Evolutionary conservation across 1,284 basidiomycete species (phyloP).

Genomic region (Xerocomus minutiporus): DNA sequence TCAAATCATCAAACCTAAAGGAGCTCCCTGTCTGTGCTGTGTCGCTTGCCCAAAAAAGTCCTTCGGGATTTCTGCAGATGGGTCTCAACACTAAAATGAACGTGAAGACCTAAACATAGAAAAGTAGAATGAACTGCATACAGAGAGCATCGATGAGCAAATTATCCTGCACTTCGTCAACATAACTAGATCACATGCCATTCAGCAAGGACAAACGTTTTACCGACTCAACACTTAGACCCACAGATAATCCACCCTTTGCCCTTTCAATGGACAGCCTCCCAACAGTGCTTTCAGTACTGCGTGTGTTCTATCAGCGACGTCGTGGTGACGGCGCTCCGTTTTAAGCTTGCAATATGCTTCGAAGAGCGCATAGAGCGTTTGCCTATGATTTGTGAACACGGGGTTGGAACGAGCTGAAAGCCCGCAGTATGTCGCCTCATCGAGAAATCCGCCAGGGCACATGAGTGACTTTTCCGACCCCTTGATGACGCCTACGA

Average conservation of each 20-base stretch:
- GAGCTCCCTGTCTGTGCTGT: slow-evolving; percentile 75
- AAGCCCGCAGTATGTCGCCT: slow-evolving; percentile 43
- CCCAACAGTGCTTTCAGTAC: slow-evolving; percentile 42
- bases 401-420: slow-evolving; percentile 50
- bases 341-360: slow-evolving; percentile 49
- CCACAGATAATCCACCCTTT: slow-evolving; percentile 56
- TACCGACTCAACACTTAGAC: slow-evolving; percentile 16
- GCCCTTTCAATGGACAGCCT: slow-evolving; percentile 34
- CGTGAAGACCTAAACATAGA: neutral
- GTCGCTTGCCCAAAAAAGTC: slow-evolving; percentile 75
- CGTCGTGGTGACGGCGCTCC: slow-evolving; percentile 46
- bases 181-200: slow-evolving; percentile 43
- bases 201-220: slow-evolving; percentile 3
- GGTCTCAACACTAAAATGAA: slow-evolving; percentile 49
- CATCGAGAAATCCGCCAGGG: slow-evolving; percentile 40
- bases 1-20: slow-evolving; percentile 69
- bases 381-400: slow-evolving; percentile 47
- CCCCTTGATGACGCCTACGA: slow-evolving; percentile 62
- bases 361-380: slow-evolving; percentile 54
- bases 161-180: slow-evolving; percentile 74
- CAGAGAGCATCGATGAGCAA: slow-evolving; percentile 61
- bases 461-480: slow-evolving; percentile 46
- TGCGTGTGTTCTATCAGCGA: slow-evolving; percentile 60
- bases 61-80: slow-evolving; percentile 59
- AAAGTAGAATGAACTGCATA: slow-evolving; percentile 28